Base-by-base conservation (phyloP, 306 rosid genomes). In the Betula pendula region DNA sequence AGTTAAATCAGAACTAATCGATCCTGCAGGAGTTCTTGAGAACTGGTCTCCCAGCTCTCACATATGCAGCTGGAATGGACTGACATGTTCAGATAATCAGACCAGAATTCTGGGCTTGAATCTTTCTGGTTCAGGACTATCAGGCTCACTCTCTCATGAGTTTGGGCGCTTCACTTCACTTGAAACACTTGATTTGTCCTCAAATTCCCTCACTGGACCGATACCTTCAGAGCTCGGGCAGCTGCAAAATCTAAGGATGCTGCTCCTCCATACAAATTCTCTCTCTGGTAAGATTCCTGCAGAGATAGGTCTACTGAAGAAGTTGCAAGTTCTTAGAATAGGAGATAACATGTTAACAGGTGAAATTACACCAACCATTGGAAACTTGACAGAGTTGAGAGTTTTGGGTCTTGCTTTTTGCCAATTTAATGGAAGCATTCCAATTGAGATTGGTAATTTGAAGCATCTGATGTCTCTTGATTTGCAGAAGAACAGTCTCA, bases 391-490 rank as follows among this genome's bases (percentile, higher is more conserved):
- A n/a, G 89, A 88, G 80, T 83, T 95, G 88, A 79, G 82, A 76
- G 87, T 84, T 60, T 70, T 95, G 84, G 94, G 84, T 58, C 84
- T 90, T 63, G 88, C 91, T 71, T 89, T 84, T 72, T 90, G 99
- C 84, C 70, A 86, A 67, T 81, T 95, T 24, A 92, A 88, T 77
- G 99, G 97, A 83, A 90, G 92, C 80, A 88, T 95, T 81, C 99
- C 99, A 8, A 17, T 38, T 75, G 88, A 88, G 79, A 85, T 89
- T 72, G 96, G 97, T 16, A 75, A 69, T 20, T 81, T 95, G 93
- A 89, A 92, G 88, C 68, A 87, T 79, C 87, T 95, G 40, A 75
- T 22, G 35, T 88, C 91, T 31, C 93, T 95, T 82, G 96, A 92
- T 83, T 81, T 95, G 72, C 89, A 88, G 84, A 84, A 71, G 76